Percentiles rank a stretch among this genome's conserved stretches.
These are phyloP conservation scores for Lodderomyces theae DNA, from an alignment of 1,139 yeast genomes.

Conservation along the genomic window DNA sequence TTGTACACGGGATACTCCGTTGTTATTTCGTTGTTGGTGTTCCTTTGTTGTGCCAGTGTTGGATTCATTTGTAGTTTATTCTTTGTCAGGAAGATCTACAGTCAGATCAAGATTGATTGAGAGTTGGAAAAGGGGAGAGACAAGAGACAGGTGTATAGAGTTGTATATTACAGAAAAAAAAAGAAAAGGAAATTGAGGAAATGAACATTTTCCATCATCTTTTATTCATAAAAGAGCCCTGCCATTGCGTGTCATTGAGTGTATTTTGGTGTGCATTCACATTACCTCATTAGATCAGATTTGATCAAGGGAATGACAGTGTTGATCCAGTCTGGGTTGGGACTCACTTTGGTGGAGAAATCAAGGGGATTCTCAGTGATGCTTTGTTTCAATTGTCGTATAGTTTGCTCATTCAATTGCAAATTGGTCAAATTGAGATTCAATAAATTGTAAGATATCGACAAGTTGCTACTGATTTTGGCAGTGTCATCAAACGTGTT, in stretches of 20 bases:
- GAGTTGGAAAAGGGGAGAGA: too few relatives aligned
- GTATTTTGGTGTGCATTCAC: too few relatives aligned
- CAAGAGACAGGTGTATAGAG: constrained; percentile 2
- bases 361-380: constrained; percentile 28
- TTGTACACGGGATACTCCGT: constrained; percentile 84
- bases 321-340: constrained; percentile 25
- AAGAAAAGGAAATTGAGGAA: too few relatives aligned
- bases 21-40: constrained; percentile 67
- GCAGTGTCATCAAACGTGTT: constrained; percentile 27
- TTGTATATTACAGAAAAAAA: not conserved
- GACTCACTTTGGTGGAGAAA: constrained; percentile 18
- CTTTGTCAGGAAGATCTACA: constrained; percentile 77
- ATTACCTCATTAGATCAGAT: constrained; percentile 16
- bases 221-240: constrained; percentile 3
- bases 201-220: too few relatives aligned
- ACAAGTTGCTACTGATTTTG: constrained; percentile 40
- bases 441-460: constrained; percentile 34
- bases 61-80: constrained; percentile 77
- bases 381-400: constrained; percentile 24
- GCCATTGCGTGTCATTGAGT: too few relatives aligned
- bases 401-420: constrained; percentile 24
- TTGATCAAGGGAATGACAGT: constrained; percentile 14
- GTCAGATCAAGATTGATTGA: constrained; percentile 79
- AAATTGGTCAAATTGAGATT: constrained; percentile 23
- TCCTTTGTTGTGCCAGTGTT: constrained; percentile 82